Base-by-base conservation (phyloP, 75 land plant species). In the Selaginella tamariscina region DNA sequence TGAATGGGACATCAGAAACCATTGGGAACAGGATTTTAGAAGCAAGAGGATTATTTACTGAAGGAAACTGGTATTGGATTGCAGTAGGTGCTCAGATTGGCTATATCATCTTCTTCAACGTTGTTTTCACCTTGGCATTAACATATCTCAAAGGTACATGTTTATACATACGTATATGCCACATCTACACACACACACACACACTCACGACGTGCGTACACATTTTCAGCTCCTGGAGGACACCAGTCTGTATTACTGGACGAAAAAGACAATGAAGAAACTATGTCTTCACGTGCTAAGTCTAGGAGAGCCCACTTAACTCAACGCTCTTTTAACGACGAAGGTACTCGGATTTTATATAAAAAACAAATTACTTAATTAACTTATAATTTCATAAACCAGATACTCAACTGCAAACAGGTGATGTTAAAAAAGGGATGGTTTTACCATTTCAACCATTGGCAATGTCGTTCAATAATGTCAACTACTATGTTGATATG, bases 401-500 rank as follows among this genome's bases (percentile, higher is more conserved):
- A n/a, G n/a, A n/a, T n/a, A n/a, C n/a, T n/a, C n/a, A n/a, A n/a
- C n/a, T n/a, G n/a, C 49, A 15, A 39, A 39, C 15, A 15, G 49
- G 49, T 39, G 49, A 39, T 39, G 5, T 23, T 27, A 72, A 30
- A 26, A 72, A 29, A 54, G 81, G 81, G 63, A 79, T 79, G 81
- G 55, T 79, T 70, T 54, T 79, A 11, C 79, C 81, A 23, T 79
- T 79, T 44, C 68, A 75, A 54, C 73, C 81, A 0, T 68, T 70
- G 56, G 63, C 56, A n/a, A 31, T 79, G 31, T 49, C 65, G 44
- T 79, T 79, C 54, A 49, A 79, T 32, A 64, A 75, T 67, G 56
- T 79, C 24, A 79, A 75, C 31, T 79, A 79, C 55, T 79, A 54
- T 28, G 78, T 79, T 5, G 81, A 79, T 66, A 79, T 79, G 81